Base-by-base conservation (phyloP, 2,329 filamentous ascomycete genomes). In the Zarea fungicola region DNA sequence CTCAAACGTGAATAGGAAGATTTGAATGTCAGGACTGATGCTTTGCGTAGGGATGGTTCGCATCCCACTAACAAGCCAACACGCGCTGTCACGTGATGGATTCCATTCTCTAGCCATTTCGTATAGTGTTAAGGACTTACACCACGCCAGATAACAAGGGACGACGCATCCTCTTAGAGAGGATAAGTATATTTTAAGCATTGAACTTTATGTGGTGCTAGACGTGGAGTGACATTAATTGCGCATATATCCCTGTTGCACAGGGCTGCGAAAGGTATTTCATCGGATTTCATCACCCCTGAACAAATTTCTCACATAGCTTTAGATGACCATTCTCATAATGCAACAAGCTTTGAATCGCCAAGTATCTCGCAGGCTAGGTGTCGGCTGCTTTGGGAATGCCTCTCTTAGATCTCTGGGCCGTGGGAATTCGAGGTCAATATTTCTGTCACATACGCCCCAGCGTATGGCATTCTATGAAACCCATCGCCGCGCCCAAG, bases 401-500 rank as follows among this genome's bases (percentile, higher is more conserved):
- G 7, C 16, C 16, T 11, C 18, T 21, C 16, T 25, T 13, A 8
- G 11, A 4, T 13, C 39, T 6, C 22, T 22, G 21, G 21, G 14
- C 14, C 37, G 11, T 16, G 28, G 34, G n/a, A 18, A 21, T 22
- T 14, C 6, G 14, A 42, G 34, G 16, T 21, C 21, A 31, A 31
- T 21, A 14, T 6, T 29, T 4, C 39, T 16, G 10, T 18, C 25
- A 19, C 22, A 22, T 37, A 11, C 37, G 7, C 40, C 22, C 14
- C 46, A 36, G 34, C 35, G 19, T 16, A 14, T 21, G 4, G 10
- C 14, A 14, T 19, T 37, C n/a, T 32, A 42, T 14, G 31, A 29
- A 13, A 51, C 43, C 45, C 34, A 43, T 56, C 44, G 47, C 52
- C 25, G 41, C 32, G 35, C 41, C 3, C 34, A 46, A 21, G 10